Evolutionary conservation across 208 protist species (phyloP).

Genomic region (Trypanosoma platydactyli): DNA sequence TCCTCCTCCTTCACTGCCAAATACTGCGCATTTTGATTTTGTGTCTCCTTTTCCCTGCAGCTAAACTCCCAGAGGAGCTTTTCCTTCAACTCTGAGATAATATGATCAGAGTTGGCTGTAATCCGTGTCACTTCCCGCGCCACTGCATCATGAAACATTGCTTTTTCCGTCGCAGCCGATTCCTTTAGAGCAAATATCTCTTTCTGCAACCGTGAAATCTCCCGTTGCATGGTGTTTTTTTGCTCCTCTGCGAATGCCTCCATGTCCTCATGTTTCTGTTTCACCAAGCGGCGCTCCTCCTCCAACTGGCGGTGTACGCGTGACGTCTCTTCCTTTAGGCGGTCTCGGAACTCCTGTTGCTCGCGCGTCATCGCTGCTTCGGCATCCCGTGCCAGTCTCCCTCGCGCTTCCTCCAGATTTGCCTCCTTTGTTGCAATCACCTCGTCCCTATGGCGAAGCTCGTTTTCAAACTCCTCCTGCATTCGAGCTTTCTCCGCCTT

Average conservation of each 20-base stretch:
- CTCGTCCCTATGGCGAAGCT: constrained; percentile 82
- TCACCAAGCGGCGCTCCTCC: constrained; percentile 52
- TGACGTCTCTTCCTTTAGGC: constrained; percentile 55
- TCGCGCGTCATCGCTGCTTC: constrained; percentile 53
- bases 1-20: constrained; percentile 61
- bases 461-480: constrained; percentile 86
- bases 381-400: constrained; percentile 61
- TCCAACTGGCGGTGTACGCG: constrained; percentile 65
- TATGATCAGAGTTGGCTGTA: constrained; percentile 59
- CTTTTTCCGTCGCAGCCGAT: constrained; percentile 54
- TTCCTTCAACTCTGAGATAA: constrained; percentile 57
- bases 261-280: constrained; percentile 56
- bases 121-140: constrained; percentile 61
- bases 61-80: constrained; percentile 66
- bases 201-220: constrained; percentile 61
- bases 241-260: constrained; percentile 69
- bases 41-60: constrained; percentile 55
- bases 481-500: constrained; percentile 89
- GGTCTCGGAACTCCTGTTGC: constrained; percentile 50
- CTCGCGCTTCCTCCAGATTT: constrained; percentile 64
- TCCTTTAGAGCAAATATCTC: constrained; percentile 63
- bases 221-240: constrained; percentile 57
- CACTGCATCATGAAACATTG: constrained; percentile 72
- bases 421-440: constrained; percentile 76
- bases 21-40: constrained; percentile 42